These are phyloP conservation scores for Nyctanthes arbortristis DNA, from an alignment of 257 asterid species.

Conservation along the genomic window DNA sequence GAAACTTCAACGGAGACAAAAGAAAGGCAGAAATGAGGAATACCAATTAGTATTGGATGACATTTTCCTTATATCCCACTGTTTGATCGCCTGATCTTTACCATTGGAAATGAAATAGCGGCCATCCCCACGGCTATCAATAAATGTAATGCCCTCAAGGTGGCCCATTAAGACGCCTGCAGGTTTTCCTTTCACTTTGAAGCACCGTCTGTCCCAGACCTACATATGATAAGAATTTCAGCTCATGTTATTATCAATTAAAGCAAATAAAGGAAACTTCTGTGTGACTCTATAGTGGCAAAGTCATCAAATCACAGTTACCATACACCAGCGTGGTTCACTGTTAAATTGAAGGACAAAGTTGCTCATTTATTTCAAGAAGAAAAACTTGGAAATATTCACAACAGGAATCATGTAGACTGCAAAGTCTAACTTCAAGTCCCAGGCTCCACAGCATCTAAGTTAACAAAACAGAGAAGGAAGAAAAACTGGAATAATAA, in stretches of 20 bases:
- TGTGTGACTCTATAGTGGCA: not conserved
- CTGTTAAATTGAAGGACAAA: not conserved
- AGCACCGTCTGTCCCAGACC: conserved; percentile 97
- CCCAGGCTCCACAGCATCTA: not conserved
- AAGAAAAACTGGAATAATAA: not conserved
- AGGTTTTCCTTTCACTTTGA: conserved; percentile 61
- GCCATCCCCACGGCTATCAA: conserved; percentile 86
- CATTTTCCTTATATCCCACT: conserved; percentile 93
- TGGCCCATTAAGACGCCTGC: conserved; percentile 83
- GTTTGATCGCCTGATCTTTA: conserved; percentile 84
- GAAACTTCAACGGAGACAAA: not conserved
- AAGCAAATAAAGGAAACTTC: not conserved
- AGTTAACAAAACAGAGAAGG: not conserved
- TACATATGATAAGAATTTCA: conserved; percentile 24
- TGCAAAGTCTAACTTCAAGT: not conserved
- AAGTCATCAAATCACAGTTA: not conserved
- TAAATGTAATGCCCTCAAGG: conserved; percentile 79
- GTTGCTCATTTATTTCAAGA: not conserved
- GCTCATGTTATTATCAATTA: not conserved
- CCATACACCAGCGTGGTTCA: not conserved
- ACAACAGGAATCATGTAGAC: not conserved
- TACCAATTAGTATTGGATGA: conserved; percentile 60
- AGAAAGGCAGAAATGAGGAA: conserved; percentile 13
- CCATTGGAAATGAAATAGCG: conserved; percentile 86
- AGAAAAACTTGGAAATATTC: not conserved